A percentile compares a stretch with the other conserved stretches of the same genome.
These are phyloP conservation scores for Epichloe sp. DNA, from an alignment of 2,329 filamentous ascomycete species.

Conservation along the genomic window DNA sequence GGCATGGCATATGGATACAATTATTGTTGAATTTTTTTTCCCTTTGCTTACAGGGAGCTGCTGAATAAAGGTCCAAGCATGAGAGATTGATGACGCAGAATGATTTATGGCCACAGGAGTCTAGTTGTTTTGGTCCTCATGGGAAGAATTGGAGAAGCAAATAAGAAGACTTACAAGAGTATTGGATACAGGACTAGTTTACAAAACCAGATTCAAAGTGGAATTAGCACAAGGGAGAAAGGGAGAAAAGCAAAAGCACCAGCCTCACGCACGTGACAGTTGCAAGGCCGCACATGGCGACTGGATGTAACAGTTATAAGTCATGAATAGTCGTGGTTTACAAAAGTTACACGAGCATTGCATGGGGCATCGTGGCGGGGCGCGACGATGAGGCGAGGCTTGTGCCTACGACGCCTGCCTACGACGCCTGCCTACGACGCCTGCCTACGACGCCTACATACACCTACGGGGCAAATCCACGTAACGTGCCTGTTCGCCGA, in stretches of 20 bases:
- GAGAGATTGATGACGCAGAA: background rate
- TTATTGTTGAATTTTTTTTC: background rate
- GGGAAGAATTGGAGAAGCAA: background rate
- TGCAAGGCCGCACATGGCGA: no score
- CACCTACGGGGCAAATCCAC: no score
- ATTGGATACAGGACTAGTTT: background rate
- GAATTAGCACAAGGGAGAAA: background rate
- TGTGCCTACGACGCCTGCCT: no score
- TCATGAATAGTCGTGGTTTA: no score
- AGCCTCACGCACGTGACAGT: background rate
- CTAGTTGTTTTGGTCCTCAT: background rate
- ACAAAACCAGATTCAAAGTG: background rate
- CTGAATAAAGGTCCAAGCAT: background rate
- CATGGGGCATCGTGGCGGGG: no score
- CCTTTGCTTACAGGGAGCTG: background rate
- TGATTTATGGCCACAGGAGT: background rate
- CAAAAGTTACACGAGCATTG: no score
- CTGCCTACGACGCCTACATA: no score
- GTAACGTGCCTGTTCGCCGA: no score
- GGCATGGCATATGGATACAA: background rate
- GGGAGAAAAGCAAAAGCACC: background rate
- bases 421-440: no score
- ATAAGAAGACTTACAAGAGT: background rate
- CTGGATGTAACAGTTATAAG: no score
- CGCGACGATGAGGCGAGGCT: no score